Conservation (phyloP, 331 rosid genomes). For the Acacia pycnantha region DNA sequence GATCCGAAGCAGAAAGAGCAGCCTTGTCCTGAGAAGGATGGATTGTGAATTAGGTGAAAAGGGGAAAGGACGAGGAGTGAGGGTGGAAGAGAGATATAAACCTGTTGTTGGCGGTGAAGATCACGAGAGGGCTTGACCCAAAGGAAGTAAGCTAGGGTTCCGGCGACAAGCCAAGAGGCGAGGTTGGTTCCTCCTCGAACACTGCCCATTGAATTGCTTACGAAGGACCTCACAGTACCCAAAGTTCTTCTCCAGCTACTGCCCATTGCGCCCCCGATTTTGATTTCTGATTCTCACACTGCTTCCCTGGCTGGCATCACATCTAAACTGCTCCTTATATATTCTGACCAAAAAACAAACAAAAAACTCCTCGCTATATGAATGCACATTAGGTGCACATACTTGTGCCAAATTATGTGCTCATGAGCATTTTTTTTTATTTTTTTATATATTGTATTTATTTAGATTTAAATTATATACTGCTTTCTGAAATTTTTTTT, state of each 20-base stretch:
- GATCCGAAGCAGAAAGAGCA: slow-evolving; percentile 70
- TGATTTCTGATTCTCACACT: neutral
- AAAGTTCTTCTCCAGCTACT: slow-evolving; percentile 74
- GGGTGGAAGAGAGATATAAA: neutral
- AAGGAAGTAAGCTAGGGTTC: slow-evolving; percentile 87
- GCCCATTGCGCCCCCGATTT: slow-evolving; percentile 33
- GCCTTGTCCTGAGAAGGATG: slow-evolving; percentile 50
- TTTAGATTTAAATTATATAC: too few species aligned
- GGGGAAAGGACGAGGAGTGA: neutral
- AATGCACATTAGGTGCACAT: too few species aligned
- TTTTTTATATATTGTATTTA: too few species aligned
- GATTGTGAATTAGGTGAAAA: neutral
- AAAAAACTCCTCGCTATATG: too few species aligned
- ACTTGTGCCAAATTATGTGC: too few species aligned
- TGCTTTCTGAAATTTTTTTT: too few species aligned
- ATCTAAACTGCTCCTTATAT: neutral
- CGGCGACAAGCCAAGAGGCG: slow-evolving; percentile 93
- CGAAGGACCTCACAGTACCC: slow-evolving; percentile 73
- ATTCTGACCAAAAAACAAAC: too few species aligned
- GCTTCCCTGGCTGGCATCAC: neutral
- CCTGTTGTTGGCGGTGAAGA: slow-evolving; percentile 77
- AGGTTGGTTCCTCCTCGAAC: slow-evolving; percentile 77
- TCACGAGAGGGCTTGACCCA: slow-evolving; percentile 95
- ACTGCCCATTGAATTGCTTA: slow-evolving; percentile 83
- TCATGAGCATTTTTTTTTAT: too few species aligned